Percentiles rank a stretch among this genome's conserved stretches.
Evolutionary conservation across 2,329 filamentous ascomycete species (phyloP).

Genomic region (Aspergillus sp.): DNA sequence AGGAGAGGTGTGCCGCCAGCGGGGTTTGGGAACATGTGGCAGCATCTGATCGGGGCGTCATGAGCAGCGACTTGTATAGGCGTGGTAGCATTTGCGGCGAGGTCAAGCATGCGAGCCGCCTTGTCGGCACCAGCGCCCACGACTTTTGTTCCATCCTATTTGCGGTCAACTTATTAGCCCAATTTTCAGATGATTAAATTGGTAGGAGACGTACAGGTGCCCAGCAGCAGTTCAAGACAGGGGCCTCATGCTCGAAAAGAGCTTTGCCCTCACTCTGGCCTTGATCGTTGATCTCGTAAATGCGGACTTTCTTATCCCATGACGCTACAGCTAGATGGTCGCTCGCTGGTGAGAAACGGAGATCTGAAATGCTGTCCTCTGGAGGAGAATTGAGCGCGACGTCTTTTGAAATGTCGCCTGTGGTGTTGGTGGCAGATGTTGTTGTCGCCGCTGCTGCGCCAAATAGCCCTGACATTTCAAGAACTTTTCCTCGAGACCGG

Average conservation of each 20-base stretch:
- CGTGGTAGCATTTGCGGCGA: constrained; percentile 61
- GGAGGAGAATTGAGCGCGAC: constrained; percentile 78
- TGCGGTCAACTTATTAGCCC: constrained; percentile 6
- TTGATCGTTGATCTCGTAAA: constrained; percentile 84
- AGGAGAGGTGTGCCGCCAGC: constrained; percentile 69
- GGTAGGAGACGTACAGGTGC: constrained; percentile 69
- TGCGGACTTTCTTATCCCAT: constrained; percentile 97
- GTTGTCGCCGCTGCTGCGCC: constrained; percentile 57
- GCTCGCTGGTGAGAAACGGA: constrained; percentile 75
- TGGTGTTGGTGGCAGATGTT: constrained; percentile 65
- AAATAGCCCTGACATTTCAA: constrained; percentile 55
- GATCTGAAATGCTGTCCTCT: constrained; percentile 85
- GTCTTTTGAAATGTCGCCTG: constrained; percentile 90
- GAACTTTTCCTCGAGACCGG: constrained; percentile 21
- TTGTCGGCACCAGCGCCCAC: constrained; percentile 90
- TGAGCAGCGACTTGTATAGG: constrained; percentile 77
- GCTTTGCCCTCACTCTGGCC: constrained; percentile 85
- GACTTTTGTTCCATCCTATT: constrained; percentile 87
- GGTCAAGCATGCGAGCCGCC: constrained; percentile 83
- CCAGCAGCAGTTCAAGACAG: constrained; percentile 84
- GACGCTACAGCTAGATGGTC: constrained; percentile 89
- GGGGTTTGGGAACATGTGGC: constrained; percentile 74
- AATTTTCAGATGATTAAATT: too few species aligned
- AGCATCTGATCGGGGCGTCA: constrained; percentile 78
- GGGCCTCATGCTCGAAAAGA: constrained; percentile 81